These are phyloP conservation scores for Russula earlei DNA, from an alignment of 768 basidiomycete genomes.

Conservation along the genomic window DNA sequence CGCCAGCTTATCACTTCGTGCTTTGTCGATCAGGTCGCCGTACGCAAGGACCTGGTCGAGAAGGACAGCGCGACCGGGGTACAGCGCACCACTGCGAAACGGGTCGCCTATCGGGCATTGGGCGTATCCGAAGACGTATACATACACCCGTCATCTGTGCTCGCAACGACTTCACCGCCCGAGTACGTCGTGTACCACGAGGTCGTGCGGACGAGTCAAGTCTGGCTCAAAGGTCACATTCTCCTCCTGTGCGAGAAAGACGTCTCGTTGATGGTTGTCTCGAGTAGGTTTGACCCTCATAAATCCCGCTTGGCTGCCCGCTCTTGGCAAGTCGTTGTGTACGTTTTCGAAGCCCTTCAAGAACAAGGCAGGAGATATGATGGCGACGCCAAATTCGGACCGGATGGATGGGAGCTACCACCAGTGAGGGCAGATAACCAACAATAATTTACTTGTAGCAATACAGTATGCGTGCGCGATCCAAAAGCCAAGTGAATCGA, in stretches of 20 bases:
- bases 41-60: slow-evolving; percentile 75
- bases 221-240: slow-evolving; percentile 72
- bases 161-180: slow-evolving; percentile 61
- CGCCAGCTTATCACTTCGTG: slow-evolving; percentile 80
- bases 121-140: slow-evolving; percentile 81
- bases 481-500: background rate
- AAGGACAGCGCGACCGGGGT: slow-evolving; percentile 47
- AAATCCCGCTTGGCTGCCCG: slow-evolving; percentile 81
- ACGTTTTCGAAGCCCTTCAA: slow-evolving; percentile 82
- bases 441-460: slow-evolving; percentile 11
- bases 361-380: slow-evolving; percentile 52
- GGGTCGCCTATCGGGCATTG: slow-evolving; percentile 74
- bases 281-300: slow-evolving; percentile 66
- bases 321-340: slow-evolving; percentile 72
- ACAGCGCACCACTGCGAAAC: slow-evolving; percentile 66
- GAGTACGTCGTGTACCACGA: slow-evolving; percentile 84
- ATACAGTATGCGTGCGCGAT: slow-evolving; percentile 9
- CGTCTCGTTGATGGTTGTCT: background rate
- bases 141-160: slow-evolving; percentile 82
- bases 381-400: slow-evolving; percentile 83
- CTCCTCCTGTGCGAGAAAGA: background rate
- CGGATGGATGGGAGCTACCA: slow-evolving; percentile 81
- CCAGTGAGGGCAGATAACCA: slow-evolving; percentile 34
- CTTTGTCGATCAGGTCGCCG: slow-evolving; percentile 92
- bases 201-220: slow-evolving; percentile 60